Conservation (phyloP, 2,329 filamentous ascomycete species). For the Paecilomyces niveus region DNA sequence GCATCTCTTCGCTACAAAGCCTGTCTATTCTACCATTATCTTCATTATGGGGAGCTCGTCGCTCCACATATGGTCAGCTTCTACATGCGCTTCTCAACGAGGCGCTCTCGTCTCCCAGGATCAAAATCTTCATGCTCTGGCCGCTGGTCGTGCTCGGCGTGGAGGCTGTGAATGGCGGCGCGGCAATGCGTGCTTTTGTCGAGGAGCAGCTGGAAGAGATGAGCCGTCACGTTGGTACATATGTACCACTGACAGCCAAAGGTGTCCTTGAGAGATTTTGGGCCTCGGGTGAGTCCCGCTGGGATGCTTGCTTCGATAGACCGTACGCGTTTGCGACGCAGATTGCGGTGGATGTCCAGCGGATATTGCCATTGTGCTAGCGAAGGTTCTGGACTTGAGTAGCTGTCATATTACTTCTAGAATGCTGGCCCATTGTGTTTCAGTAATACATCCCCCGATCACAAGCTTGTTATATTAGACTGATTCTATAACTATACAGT, state of each 20-base stretch:
- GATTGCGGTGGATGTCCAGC: constrained; percentile 5
- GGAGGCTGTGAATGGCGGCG: constrained; percentile 15
- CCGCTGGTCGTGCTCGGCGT: constrained; percentile 31
- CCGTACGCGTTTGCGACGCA: constrained; percentile 22
- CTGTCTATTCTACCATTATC: constrained; percentile 18
- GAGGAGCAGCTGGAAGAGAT: constrained; percentile 16
- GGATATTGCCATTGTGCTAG: too few species aligned
- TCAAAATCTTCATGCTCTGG: constrained; percentile 26
- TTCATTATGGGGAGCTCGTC: constrained; percentile 4
- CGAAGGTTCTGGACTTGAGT: too few species aligned
- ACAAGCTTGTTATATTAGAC: too few species aligned
- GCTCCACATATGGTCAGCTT: not conserved
- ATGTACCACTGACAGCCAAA: constrained; percentile 24
- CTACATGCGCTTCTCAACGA: not conserved
- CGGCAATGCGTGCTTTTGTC: constrained; percentile 20
- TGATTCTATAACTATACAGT: too few species aligned
- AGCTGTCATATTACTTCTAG: too few species aligned
- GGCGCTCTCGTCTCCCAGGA: not conserved
- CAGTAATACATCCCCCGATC: too few species aligned
- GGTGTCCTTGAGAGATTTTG: constrained; percentile 27
- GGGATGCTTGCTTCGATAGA: constrained; percentile 35
- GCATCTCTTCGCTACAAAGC: constrained; percentile 31
- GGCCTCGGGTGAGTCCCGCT: constrained; percentile 21
- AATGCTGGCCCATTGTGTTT: too few species aligned
- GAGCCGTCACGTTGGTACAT: constrained; percentile 19